Evolutionary conservation across 257 asterid genomes (phyloP).

Genomic region (Fraxinus quadrangulata): DNA sequence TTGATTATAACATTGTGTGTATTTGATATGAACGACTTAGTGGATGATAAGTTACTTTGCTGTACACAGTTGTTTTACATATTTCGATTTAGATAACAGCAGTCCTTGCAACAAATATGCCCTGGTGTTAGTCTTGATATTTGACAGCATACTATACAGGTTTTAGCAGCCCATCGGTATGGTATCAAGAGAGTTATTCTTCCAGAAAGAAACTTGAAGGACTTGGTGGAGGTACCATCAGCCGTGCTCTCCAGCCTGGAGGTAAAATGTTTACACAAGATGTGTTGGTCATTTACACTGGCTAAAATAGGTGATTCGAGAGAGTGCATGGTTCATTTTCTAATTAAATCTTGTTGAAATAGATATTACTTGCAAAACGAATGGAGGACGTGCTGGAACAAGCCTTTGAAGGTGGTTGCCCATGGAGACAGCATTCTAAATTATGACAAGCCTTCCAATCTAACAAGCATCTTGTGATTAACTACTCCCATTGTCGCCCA

Average conservation of each 20-base stretch:
- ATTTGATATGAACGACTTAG: not conserved
- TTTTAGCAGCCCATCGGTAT: conserved; percentile 92
- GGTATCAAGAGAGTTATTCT: conserved; percentile 95
- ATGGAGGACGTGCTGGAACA: conserved; percentile 98
- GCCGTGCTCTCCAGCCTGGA: conserved; percentile 79
- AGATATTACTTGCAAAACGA: conserved; percentile 83
- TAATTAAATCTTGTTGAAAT: conserved; percentile 25
- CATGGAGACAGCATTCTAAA: conserved; percentile 76
- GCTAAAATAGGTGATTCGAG: not conserved
- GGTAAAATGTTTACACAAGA: conserved; percentile 44
- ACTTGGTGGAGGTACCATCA: conserved; percentile 90
- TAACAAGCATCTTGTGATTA: not conserved
- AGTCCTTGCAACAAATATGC: not conserved
- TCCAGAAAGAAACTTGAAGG: conserved; percentile 93
- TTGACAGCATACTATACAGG: conserved; percentile 48
- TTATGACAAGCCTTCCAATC: conserved; percentile 45
- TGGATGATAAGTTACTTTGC: not conserved
- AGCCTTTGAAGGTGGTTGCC: conserved; percentile 97
- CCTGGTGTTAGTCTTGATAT: not conserved
- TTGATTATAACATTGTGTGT: not conserved
- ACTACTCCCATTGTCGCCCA: not conserved
- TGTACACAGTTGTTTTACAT: not conserved
- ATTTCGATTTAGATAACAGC: conserved; percentile 5
- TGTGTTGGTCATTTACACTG: not conserved
- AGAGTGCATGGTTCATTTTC: conserved; percentile 7